These are phyloP conservation scores for Cystobasidiaceae sp. DNA, from an alignment of 1,284 basidiomycete species.

Conservation along the genomic window DNA sequence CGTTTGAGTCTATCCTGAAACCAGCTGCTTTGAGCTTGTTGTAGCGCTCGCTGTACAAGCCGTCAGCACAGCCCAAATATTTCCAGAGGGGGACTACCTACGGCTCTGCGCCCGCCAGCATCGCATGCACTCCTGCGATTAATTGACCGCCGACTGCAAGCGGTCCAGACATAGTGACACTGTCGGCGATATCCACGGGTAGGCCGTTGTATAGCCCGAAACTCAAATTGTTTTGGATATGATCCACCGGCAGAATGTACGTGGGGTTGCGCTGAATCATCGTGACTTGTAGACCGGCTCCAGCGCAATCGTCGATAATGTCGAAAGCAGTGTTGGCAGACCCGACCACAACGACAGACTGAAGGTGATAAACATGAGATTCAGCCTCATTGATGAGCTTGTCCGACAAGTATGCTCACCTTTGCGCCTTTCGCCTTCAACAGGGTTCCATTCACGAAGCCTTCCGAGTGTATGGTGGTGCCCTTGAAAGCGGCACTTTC, in stretches of 20 bases:
- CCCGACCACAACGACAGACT: background rate
- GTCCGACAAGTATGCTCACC: background rate
- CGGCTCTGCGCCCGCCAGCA: background rate
- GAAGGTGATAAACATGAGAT: background rate
- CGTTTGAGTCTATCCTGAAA: background rate
- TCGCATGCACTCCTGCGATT: background rate
- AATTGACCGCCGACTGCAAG: background rate
- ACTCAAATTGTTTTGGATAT: background rate
- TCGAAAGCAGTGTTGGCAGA: constrained; percentile 14
- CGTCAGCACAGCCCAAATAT: background rate
- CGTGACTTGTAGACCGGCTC: background rate
- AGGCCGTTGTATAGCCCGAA: background rate
- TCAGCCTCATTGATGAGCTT: background rate
- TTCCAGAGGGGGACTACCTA: background rate
- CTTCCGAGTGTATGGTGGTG: background rate
- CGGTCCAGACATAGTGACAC: background rate
- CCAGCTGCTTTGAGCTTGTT: background rate
- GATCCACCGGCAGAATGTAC: background rate
- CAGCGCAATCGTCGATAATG: background rate
- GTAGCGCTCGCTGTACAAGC: background rate
- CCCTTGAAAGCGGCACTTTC: background rate
- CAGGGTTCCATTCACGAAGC: background rate
- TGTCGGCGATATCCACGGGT: constrained; percentile 3
- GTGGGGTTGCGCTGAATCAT: constrained; percentile 2
- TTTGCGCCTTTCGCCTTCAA: constrained; percentile 1